phyloP scores from a whole-genome alignment of 257 asterid genomes.

The Anisodus acutangulus region DNA sequence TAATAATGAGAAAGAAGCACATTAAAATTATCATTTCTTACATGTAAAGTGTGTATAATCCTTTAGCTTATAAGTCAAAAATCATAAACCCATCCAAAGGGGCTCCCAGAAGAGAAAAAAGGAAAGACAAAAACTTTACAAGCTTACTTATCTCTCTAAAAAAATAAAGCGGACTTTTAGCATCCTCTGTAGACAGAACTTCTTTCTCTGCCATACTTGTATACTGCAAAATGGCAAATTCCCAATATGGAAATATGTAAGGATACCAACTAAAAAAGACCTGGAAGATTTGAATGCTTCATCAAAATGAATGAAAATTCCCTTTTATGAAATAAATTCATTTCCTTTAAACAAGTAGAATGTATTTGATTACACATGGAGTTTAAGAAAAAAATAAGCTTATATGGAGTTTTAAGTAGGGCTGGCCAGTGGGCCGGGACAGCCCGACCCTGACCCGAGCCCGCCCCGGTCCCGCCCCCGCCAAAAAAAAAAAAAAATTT shows the following conservation, averaged over 20 bases:
- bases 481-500: no score
- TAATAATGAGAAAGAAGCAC: background rate
- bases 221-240: background rate
- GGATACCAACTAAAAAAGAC: background rate
- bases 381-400: no score
- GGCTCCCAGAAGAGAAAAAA: background rate
- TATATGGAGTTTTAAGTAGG: background rate
- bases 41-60: background rate
- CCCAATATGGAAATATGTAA: background rate
- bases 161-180: constrained; percentile 41
- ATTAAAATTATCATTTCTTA: background rate
- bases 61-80: no score
- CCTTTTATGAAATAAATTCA: no score
- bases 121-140: background rate
- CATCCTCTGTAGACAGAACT: constrained; percentile 30
- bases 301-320: background rate
- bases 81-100: no score
- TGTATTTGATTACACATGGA: no score
- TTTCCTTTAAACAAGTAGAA: no score
- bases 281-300: no score
- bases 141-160: constrained; percentile 44
- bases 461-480: no score
- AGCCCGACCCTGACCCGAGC: no score
- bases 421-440: no score
- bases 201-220: constrained; percentile 45